These are phyloP conservation scores for Begonia peltatifolia DNA, from an alignment of 306 rosid genomes.

Conservation along the genomic window DNA sequence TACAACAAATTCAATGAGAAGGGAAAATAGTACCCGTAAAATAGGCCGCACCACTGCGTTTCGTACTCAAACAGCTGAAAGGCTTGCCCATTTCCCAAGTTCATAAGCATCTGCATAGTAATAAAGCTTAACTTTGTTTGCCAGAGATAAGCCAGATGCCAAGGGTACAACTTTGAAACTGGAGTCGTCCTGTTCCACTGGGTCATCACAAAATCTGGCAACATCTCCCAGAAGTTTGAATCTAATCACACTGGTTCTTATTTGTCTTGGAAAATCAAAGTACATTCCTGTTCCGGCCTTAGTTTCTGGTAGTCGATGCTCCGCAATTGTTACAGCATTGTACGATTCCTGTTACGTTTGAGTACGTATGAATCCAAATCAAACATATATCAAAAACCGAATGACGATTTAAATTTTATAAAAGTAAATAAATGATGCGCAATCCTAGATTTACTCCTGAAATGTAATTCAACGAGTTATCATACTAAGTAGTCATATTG, in stretches of 20 bases:
- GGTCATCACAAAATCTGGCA: constrained; percentile 71
- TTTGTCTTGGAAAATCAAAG: constrained; percentile 67
- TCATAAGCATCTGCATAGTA: constrained; percentile 82
- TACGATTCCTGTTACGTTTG: constrained; percentile 41
- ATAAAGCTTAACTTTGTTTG: constrained; percentile 62
- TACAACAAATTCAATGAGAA: too few species aligned
- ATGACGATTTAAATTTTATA: too few species aligned
- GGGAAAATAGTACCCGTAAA: too few species aligned
- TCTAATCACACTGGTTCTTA: constrained; percentile 53
- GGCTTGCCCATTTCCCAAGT: constrained; percentile 94
- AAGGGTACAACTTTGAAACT: constrained; percentile 31
- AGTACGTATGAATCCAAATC: too few species aligned
- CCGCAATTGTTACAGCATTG: constrained; percentile 45
- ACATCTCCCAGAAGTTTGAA: constrained; percentile 86
- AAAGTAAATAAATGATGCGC: too few species aligned
- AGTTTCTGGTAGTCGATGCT: constrained; percentile 86
- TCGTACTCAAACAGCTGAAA: constrained; percentile 47
- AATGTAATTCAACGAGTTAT: too few species aligned
- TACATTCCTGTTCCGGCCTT: constrained; percentile 76
- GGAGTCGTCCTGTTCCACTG: constrained; percentile 66
- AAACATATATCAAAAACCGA: too few species aligned
- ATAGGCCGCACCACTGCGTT: too few species aligned
- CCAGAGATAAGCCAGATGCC: constrained; percentile 63
- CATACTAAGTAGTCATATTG: too few species aligned
- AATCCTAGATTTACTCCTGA: too few species aligned